Base-by-base conservation (phyloP, 2,329 filamentous ascomycete species). In the Fusarium buharicum region DNA sequence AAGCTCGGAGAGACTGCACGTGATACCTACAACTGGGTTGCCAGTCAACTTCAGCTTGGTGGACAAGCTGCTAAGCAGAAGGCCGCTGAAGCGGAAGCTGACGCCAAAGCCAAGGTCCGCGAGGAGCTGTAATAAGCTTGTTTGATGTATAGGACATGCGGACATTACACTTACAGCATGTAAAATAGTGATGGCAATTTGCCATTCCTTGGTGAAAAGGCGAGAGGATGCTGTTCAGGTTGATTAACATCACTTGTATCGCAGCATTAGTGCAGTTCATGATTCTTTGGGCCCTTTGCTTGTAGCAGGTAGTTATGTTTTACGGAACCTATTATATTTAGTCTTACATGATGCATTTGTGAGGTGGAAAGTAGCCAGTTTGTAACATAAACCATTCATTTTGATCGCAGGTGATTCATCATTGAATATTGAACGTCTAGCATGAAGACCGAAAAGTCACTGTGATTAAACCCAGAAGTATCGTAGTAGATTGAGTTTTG, bases 1-100 rank as follows among this genome's bases (percentile, higher is more conserved):
- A 89, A 89, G 75, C 68, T 91, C 54, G 76, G 77, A 55, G 83
- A 84, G 61, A 76, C 74, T 44, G 75, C 82, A 58, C 75, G 78
- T 64, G 76, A 76, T 20, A 77, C 78, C 22, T 82, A 80, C 76
- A 78, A 82, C 57, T 87, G 84, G 84, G 73, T 84, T 50, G 59
- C 78, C 47, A 70, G 73, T 30, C 83, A 86, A 67, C 72, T 86
- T 14, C 75, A 75, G 30, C 63, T 81, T 6, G 84, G 84, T 1
- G 76, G 79, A 1, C 77, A 82, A 17, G 79, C 74, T 16, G 82
- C 83, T 0, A 78, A 81, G 72, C 66, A 83, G 68, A 80, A 83
- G 73, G 79, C 79, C 12, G 70, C 68, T 3, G 73, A 80, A 51
- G 68, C 70, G 3, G 68, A 73, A 28, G 71, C 67, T 12, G 59